A percentile compares a stretch with the other conserved stretches of the same genome.
phyloP scores from a whole-genome alignment of 306 rosid species.

The Inga laurina region DNA sequence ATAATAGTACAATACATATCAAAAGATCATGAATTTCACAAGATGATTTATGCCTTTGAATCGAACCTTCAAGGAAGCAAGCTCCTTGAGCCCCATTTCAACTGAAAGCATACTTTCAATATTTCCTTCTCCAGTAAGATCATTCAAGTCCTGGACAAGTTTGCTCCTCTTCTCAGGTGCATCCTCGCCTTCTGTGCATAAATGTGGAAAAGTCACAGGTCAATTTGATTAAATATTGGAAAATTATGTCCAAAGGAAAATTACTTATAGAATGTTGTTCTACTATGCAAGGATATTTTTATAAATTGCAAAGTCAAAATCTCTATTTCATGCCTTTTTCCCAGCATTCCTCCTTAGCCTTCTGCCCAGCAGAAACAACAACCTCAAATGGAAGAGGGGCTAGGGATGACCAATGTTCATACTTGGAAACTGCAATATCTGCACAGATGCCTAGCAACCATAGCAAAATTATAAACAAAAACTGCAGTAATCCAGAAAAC shows the following conservation, averaged over 20 bases:
- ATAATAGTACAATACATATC: not conserved
- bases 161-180: conserved; percentile 71
- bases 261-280: conserved; percentile 21
- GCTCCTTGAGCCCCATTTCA: conserved; percentile 96
- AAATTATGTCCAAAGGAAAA: conserved; percentile 21
- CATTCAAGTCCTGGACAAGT: conserved; percentile 74
- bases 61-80: conserved; percentile 84
- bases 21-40: conserved; percentile 11
- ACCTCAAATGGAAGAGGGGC: conserved; percentile 99
- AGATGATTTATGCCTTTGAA: conserved; percentile 27
- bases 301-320: conserved; percentile 33
- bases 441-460: conserved; percentile 78
- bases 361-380: conserved; percentile 96
- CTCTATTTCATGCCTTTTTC: conserved; percentile 65
- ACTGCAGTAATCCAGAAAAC: conserved; percentile 26
- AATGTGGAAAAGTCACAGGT: conserved; percentile 15
- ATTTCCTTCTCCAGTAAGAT: conserved; percentile 95
- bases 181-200: conserved; percentile 57
- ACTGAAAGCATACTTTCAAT: conserved; percentile 96
- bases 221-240: conserved; percentile 6
- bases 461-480: conserved; percentile 33
- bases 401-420: conserved; percentile 93
- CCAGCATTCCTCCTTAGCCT: conserved; percentile 93
- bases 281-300: conserved; percentile 21
- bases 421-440: conserved; percentile 86